A percentile compares a stretch with the other conserved stretches of the same genome.
Conservation (phyloP, 345 rosid species). For the Kandelia obovata region DNA sequence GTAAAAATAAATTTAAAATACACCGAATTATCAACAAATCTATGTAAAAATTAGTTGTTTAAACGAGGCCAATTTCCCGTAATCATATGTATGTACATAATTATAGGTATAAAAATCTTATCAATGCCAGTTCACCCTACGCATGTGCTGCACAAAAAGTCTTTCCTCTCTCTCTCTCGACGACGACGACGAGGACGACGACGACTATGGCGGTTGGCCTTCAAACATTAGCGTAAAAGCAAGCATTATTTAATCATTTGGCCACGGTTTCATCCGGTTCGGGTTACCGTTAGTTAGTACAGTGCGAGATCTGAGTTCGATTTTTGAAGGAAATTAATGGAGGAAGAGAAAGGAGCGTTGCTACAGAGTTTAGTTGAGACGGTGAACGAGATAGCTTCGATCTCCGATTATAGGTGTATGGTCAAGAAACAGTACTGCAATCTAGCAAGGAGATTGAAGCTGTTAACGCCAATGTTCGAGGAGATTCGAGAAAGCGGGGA, state of each 20-base stretch:
- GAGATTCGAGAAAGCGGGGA: conserved; percentile 69
- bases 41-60: no score
- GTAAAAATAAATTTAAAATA: no score
- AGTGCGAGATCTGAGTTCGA: conserved; percentile 5
- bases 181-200: background rate
- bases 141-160: background rate
- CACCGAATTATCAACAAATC: no score
- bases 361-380: conserved; percentile 55
- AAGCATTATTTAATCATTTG: no score
- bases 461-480: conserved; percentile 77
- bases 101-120: no score
- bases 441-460: conserved; percentile 73
- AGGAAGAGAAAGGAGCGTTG: conserved; percentile 43
- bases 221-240: background rate
- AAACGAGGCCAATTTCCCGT: no score
- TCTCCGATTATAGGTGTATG: conserved; percentile 53
- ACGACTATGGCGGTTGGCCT: conserved; percentile 5
- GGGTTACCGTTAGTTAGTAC: background rate
- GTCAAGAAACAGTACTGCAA: conserved; percentile 76
- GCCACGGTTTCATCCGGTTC: background rate
- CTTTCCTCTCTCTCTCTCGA: background rate
- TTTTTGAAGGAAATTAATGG: conserved; percentile 30
- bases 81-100: no score
- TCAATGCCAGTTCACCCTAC: no score
- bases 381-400: conserved; percentile 63